phyloP scores from a whole-genome alignment of 202 grass and related monocot genomes.

The Zizania palustris region DNA sequence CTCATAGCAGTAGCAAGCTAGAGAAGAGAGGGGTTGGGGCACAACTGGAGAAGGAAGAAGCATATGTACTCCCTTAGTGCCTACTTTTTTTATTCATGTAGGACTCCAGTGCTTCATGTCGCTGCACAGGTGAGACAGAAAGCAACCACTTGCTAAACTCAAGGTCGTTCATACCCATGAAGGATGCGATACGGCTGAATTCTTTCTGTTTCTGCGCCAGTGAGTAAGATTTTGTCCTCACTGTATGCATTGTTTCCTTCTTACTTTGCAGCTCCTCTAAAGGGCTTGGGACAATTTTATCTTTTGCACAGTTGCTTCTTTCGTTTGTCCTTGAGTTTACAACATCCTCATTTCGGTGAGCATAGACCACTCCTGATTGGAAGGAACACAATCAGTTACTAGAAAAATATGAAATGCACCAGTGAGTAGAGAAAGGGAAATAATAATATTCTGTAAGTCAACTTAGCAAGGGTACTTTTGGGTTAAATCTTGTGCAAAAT shows the following conservation, averaged over 20 bases:
- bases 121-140: conserved; percentile 55
- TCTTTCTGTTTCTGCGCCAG: conserved; percentile 71
- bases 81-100: conserved; percentile 66
- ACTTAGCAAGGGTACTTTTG: conserved; percentile 2
- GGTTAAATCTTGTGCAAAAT: not conserved
- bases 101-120: conserved; percentile 52
- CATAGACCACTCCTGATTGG: conserved; percentile 81
- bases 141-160: conserved; percentile 90
- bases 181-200: conserved; percentile 62
- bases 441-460: not conserved
- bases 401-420: conserved; percentile 31
- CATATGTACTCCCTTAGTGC: conserved; percentile 20
- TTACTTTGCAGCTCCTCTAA: conserved; percentile 32
- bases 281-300: conserved; percentile 31
- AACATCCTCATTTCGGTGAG: conserved; percentile 87
- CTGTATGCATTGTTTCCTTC: conserved; percentile 21
- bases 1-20: not conserved
- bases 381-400: conserved; percentile 34
- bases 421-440: not conserved
- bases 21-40: not conserved
- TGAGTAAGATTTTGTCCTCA: conserved; percentile 33
- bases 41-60: not conserved
- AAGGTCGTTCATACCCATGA: conserved; percentile 71
- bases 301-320: conserved; percentile 3
- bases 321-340: conserved; percentile 53